A percentile compares a stretch with the other conserved stretches of the same genome.
Evolutionary conservation across 768 basidiomycete species (phyloP).

Genomic region (Leccinum uliginosum): DNA sequence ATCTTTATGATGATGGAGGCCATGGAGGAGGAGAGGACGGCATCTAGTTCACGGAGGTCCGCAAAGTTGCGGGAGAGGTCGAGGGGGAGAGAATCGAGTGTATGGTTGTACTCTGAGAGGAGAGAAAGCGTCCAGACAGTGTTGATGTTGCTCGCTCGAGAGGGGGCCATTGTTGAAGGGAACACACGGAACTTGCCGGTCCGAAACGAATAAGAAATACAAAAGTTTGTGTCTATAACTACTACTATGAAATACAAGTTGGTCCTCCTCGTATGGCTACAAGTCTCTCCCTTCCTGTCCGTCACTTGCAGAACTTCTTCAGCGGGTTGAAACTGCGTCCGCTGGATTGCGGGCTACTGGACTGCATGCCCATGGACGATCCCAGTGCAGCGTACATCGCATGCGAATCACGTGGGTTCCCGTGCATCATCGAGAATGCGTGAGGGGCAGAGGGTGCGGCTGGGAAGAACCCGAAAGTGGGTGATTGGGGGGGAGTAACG

Average conservation of each 20-base stretch:
- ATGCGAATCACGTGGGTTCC: constrained; percentile 58
- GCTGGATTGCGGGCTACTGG: constrained; percentile 21
- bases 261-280: not conserved
- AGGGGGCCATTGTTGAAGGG: constrained; percentile 30
- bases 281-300: constrained; percentile 4
- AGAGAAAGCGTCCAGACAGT: constrained; percentile 63
- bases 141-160: constrained; percentile 33
- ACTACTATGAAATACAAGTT: no score
- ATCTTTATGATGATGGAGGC: constrained; percentile 78
- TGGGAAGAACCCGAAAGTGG: constrained; percentile 59
- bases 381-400: constrained; percentile 53
- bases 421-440: constrained; percentile 52
- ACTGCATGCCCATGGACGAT: constrained; percentile 24
- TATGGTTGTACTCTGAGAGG: constrained; percentile 83
- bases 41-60: constrained; percentile 97
- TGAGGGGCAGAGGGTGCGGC: constrained; percentile 50
- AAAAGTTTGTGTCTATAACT: constrained; percentile 13
- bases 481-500: constrained; percentile 45
- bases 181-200: constrained; percentile 27
- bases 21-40: constrained; percentile 89
- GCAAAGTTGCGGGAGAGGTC: constrained; percentile 93
- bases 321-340: constrained; percentile 26
- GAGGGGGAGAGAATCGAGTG: constrained; percentile 88
- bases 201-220: constrained; percentile 20
- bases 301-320: constrained; percentile 36